phyloP scores from a whole-genome alignment of 139 green algal species.

The Coelastrella sp. region DNA sequence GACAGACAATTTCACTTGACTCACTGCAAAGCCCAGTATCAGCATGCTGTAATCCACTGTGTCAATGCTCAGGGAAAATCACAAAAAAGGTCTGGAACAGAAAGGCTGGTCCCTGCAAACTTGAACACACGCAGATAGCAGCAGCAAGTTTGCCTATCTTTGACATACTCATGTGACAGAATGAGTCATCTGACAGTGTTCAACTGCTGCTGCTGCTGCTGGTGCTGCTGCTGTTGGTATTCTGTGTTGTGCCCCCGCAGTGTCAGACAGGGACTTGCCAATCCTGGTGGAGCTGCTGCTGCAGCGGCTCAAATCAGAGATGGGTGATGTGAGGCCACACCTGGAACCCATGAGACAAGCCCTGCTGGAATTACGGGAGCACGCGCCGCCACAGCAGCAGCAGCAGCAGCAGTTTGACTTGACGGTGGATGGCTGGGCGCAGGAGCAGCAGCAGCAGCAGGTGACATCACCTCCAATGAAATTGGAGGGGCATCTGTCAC shows the following conservation, averaged over 20 bases:
- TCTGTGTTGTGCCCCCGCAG: not conserved
- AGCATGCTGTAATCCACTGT: too few relatives aligned
- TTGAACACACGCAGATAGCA: too few relatives aligned
- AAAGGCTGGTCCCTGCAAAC: too few relatives aligned
- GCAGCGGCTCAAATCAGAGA: not conserved
- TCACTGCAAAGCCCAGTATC: too few relatives aligned
- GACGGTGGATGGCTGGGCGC: not conserved
- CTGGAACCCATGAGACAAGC: not conserved
- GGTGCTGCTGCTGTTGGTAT: conserved; percentile 2
- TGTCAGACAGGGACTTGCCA: conserved; percentile 36
- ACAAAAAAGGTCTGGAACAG: too few relatives aligned
- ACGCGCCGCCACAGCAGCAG: not conserved
- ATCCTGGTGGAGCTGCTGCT: conserved; percentile 46
- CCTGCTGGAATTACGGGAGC: not conserved
- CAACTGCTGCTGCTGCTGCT: too few relatives aligned
- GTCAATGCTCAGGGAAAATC: too few relatives aligned
- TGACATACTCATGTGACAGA: too few relatives aligned
- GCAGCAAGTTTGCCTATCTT: too few relatives aligned
- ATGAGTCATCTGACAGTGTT: too few relatives aligned
- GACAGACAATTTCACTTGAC: too few relatives aligned
- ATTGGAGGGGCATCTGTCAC: not conserved
- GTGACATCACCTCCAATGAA: not conserved
- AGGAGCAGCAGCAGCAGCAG: not conserved
- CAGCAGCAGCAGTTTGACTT: not conserved
- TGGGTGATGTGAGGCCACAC: conserved; percentile 1